Base-by-base conservation (phyloP, 1,284 basidiomycete species). In the Cronartium ribicola region DNA sequence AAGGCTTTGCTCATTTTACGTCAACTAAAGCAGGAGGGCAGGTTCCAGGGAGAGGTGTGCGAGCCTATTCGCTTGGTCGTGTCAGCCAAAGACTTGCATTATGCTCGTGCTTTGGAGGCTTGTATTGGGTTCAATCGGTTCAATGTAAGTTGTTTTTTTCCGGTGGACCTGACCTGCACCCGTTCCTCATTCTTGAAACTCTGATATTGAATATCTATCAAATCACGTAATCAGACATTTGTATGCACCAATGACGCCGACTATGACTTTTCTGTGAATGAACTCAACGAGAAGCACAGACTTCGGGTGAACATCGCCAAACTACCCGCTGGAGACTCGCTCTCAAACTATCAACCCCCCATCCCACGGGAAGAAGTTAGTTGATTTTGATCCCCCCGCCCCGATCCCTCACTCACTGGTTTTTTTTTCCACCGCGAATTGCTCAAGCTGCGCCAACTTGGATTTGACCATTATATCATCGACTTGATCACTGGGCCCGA, bases 401-500 rank as follows among this genome's bases (percentile, higher is more conserved):
- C 36, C 14, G 48, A 51, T 29, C 39, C 17, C 57, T 2, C 8
- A n/a, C 66, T 51, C 57, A 5, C 13, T 57, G 20, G 20, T 55
- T 17, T 11, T 13, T 57, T 51, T 51, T 22, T 40, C 1, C 43
- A 29, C 17, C 37, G 13, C 37, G 2, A 43, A 71, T 48, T 48
- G 40, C 57, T 37, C 3, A 14, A 75, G 72, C 59, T 67, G 20
- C 66, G 61, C 41, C 8, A 29, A 36, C 5, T 75, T 36, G 72
- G 72, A 5, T 68, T 75, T 67, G 72, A 75, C 22, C 66, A 61
- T 13, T 75, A 60, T 29, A 13, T 75, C 1, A 63, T 67, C 43
- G 61, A 75, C 29, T 55, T 75, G 13, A 67, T 75, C 37, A 62
- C 67, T 44, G 72, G 66, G 22, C 72, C 72, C 20, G 72, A 75